These are phyloP conservation scores for Gossypium arboreum DNA, from an alignment of 345 rosid genomes.

Conservation along the genomic window DNA sequence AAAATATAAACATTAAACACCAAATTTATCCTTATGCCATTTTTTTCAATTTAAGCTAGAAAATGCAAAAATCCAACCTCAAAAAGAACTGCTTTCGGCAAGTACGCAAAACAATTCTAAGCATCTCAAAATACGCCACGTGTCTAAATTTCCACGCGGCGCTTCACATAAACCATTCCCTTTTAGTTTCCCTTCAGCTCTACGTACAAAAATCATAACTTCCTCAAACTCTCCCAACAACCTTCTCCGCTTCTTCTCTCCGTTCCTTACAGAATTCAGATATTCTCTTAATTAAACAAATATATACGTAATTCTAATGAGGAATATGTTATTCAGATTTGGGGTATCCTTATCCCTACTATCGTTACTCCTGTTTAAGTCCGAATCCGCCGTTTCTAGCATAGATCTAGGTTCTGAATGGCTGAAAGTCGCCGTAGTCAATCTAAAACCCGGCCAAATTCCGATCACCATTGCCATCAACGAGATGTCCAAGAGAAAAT, in stretches of 20 bases:
- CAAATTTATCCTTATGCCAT: too few species aligned
- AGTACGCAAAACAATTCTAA: slow-evolving; percentile 17
- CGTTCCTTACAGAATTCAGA: slow-evolving; percentile 2
- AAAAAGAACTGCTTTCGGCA: not conserved
- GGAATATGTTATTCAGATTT: slow-evolving; percentile 31
- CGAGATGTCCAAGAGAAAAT: slow-evolving; percentile 98
- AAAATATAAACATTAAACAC: too few species aligned
- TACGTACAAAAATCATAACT: not conserved
- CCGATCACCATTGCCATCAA: slow-evolving; percentile 93
- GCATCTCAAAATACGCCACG: slow-evolving; percentile 25
- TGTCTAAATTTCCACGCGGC: slow-evolving; percentile 19
- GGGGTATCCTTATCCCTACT: slow-evolving; percentile 33
- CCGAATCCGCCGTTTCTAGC: slow-evolving; percentile 81
- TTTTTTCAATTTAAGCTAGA: too few species aligned
- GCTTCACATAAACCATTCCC: not conserved
- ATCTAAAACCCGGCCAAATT: slow-evolving; percentile 77
- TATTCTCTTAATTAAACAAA: not conserved
- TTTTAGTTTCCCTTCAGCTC: too few species aligned
- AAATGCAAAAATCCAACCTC: too few species aligned
- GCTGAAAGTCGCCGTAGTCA: slow-evolving; percentile 88
- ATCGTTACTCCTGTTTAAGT: slow-evolving; percentile 28
- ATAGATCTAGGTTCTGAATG: slow-evolving; percentile 98
- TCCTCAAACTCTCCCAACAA: not conserved
- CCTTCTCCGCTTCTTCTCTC: not conserved
- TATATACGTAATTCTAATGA: slow-evolving; percentile 21